Base-by-base conservation (phyloP, 129 eudicot species). In the Flaveria trinervia region DNA sequence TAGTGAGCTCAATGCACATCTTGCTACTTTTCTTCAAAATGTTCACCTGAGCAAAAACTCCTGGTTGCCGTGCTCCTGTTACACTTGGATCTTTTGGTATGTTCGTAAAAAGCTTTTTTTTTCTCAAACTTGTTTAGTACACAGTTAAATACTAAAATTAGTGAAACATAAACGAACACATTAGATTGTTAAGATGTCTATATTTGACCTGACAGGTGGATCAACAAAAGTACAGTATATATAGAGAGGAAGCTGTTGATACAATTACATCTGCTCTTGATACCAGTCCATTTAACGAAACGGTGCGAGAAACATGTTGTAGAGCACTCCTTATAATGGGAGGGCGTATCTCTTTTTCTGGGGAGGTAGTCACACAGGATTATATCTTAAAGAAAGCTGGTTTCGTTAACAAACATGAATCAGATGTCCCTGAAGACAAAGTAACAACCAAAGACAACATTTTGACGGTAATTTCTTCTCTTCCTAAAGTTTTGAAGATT, bases 81-180 rank as follows among this genome's bases (percentile, higher is more conserved):
- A 62, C 84, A 88, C 43, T 15, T 91, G 56, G 87, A 88, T 84
- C 92, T 91, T 79, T 81, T 91, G 92, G 97, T 91, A 89, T 46
- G 56, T n/a, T 77, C 15, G 17, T 59, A 70, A 30, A 33, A 62
- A 62, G 17, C 68, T 28, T 57, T 10, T 50, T 50, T 59, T 28
- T 11, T 45, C 50, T 6, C 9, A 23, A 52, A 72, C 66, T 72
- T 54, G 66, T 55, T 54, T 33, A 14, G 28, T 39, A 11, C 12
- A 17, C 51, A 33, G 67, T 43, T 59, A 41, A 57, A 65, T 65
- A 33, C 44, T 33, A 33, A 16, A 55, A 55, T 26, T 77, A 41
- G 56, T 5, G 11, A 59, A 66, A 77, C 18, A 14, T 41, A 3
- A 20, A 4, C 15, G 59, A 26, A 64, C 65, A 71, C 44, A 26